A percentile compares a stretch with the other conserved stretches of the same genome.
phyloP scores from a whole-genome alignment of 75 land plant genomes.

The Isoetes taiwanensis region DNA sequence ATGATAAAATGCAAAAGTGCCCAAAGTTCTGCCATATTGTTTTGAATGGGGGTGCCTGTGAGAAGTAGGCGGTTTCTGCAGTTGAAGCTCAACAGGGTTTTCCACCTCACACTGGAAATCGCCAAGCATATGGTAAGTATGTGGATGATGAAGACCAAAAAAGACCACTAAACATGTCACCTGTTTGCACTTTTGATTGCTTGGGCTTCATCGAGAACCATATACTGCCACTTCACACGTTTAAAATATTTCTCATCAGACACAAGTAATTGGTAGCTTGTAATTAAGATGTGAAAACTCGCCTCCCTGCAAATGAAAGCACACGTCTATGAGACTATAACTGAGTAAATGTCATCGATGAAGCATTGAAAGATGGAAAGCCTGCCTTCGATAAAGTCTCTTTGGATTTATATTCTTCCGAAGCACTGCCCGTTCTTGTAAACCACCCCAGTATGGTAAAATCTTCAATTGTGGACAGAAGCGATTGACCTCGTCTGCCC shows the following conservation, averaged over 20 bases:
- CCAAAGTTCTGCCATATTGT: conserved; percentile 99
- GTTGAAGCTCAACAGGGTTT: conserved; percentile 80
- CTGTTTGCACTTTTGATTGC: conserved; percentile 94
- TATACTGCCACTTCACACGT: conserved; percentile 96
- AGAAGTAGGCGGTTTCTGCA: conserved; percentile 90
- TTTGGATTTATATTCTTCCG: conserved; percentile 87
- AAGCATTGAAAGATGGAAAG: not conserved
- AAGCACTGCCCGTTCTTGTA: conserved; percentile 57
- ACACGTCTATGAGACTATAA: not conserved
- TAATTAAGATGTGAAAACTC: conserved; percentile 81
- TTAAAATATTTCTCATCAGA: conserved; percentile 82
- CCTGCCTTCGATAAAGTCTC: conserved; percentile 72
- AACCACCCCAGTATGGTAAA: conserved; percentile 93
- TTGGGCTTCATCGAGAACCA: conserved; percentile 99
- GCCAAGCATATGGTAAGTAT: no score
- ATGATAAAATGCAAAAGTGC: conserved; percentile 96
- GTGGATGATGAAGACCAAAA: not conserved
- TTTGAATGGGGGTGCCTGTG: conserved; percentile 95
- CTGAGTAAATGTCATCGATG: not conserved
- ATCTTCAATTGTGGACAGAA: conserved; percentile 89
- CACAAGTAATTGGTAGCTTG: conserved; percentile 87
- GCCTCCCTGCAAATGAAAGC: conserved; percentile 50
- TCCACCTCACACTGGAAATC: conserved; percentile 75
- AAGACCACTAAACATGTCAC: conserved; percentile 14
- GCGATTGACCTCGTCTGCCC: conserved; percentile 90